phyloP scores from a whole-genome alignment of 2,329 filamentous ascomycete species.

The Zelopaecilomyces penicillatus region DNA sequence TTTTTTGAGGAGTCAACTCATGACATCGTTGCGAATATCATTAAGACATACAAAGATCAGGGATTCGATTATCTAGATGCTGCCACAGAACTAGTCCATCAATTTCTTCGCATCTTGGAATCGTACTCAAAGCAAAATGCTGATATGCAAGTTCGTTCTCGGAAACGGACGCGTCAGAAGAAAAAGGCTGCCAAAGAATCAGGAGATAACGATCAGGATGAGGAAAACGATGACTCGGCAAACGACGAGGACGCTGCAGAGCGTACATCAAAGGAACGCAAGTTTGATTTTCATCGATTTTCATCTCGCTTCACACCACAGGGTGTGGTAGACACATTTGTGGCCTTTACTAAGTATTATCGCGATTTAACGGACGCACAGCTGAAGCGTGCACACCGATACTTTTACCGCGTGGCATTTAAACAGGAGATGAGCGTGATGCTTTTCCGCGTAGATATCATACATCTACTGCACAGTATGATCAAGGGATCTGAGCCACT shows the following conservation, averaged over 20 bases:
- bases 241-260: conserved; percentile 66
- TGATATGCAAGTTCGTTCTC: conserved; percentile 85
- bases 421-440: conserved; percentile 88
- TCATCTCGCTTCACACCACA: conserved; percentile 74
- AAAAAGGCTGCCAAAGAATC: conserved; percentile 52
- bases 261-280: conserved; percentile 68
- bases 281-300: conserved; percentile 88
- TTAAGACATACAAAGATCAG: conserved; percentile 85
- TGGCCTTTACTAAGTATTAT: conserved; percentile 72
- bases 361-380: conserved; percentile 70
- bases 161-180: conserved; percentile 63
- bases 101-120: conserved; percentile 87
- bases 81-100: conserved; percentile 81
- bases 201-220: conserved; percentile 32
- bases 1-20: conserved; percentile 97
- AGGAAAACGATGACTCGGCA: conserved; percentile 60
- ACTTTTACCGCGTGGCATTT: conserved; percentile 88
- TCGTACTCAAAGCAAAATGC: conserved; percentile 90
- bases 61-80: conserved; percentile 90
- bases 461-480: conserved; percentile 81
- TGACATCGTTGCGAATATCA: conserved; percentile 72
- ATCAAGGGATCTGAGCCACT: conserved; percentile 79
- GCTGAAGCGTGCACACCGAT: conserved; percentile 85
- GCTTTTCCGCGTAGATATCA: conserved; percentile 83
- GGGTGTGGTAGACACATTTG: conserved; percentile 79